Evolutionary conservation across 1,284 basidiomycete species (phyloP).

Genomic region (Ceratobasidium sp.): DNA sequence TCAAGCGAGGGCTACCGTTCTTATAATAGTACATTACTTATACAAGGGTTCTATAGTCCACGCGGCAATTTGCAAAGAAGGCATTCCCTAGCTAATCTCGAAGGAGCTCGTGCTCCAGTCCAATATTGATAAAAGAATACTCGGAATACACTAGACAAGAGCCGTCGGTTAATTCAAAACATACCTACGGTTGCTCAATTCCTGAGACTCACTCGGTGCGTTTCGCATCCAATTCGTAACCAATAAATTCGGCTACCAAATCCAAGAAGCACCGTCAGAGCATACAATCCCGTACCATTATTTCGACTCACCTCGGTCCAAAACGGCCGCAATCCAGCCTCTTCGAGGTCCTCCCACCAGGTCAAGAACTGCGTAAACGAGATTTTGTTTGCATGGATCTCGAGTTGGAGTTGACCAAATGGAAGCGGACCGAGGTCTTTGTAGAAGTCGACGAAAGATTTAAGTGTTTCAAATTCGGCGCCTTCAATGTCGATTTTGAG

Average conservation of each 20-base stretch:
- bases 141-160: constrained; percentile 48
- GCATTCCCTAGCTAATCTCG: constrained; percentile 13
- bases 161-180: no score
- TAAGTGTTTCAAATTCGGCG: constrained; percentile 62
- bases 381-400: constrained; percentile 60
- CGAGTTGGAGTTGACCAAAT: constrained; percentile 63
- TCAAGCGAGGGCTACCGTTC: not conserved
- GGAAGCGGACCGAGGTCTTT: constrained; percentile 54
- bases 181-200: no score
- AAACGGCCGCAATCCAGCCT: constrained; percentile 67
- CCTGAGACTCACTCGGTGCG: constrained; percentile 52
- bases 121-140: constrained; percentile 63
- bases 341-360: constrained; percentile 68
- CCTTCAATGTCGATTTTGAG: constrained; percentile 68
- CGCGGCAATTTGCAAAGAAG: not conserved
- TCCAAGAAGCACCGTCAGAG: not conserved
- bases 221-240: constrained; percentile 58
- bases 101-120: constrained; percentile 54
- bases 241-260: constrained; percentile 58
- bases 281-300: not conserved
- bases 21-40: not conserved
- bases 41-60: not conserved
- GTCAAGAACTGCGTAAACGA: constrained; percentile 59
- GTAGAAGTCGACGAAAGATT: constrained; percentile 56
- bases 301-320: constrained; percentile 57